Evolutionary conservation across 2,329 filamentous ascomycete genomes (phyloP).

Genomic region (Fusarium newnesense): DNA sequence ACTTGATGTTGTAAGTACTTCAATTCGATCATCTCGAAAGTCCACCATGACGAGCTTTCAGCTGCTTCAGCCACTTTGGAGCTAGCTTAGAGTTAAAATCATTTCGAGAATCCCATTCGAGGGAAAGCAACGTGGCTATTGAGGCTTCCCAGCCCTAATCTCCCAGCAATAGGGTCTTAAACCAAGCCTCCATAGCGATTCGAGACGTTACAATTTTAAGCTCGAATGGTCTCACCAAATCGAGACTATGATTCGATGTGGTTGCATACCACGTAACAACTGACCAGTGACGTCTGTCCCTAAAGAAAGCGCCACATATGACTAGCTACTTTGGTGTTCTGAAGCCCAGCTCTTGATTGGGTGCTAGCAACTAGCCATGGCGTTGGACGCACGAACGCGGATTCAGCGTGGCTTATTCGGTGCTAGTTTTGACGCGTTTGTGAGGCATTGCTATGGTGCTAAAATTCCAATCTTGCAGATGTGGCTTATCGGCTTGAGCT

Average conservation of each 20-base stretch:
- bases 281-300: background rate
- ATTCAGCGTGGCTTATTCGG: constrained; percentile 1
- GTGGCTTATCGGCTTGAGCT: background rate
- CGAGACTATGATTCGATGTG: background rate
- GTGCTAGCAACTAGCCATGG: background rate
- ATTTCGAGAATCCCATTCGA: background rate
- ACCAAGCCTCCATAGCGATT: background rate
- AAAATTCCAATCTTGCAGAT: background rate
- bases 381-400: background rate
- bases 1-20: rapidly evolving
- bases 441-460: constrained; percentile 5
- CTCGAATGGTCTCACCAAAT: background rate
- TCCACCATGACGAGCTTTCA: background rate
- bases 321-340: background rate
- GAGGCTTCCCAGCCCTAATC: background rate
- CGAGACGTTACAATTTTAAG: constrained; percentile 7
- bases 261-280: background rate
- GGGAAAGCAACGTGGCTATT: background rate
- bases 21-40: background rate
- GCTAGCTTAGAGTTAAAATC: background rate
- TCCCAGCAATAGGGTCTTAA: background rate
- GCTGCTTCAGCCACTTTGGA: background rate
- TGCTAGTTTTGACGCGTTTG: background rate
- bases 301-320: constrained; percentile 5
- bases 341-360: background rate